Percentiles rank a stretch among this genome's conserved stretches.
Evolutionary conservation across 2,329 filamentous ascomycete species (phyloP).

Genomic region (Beauveria caledonica): DNA sequence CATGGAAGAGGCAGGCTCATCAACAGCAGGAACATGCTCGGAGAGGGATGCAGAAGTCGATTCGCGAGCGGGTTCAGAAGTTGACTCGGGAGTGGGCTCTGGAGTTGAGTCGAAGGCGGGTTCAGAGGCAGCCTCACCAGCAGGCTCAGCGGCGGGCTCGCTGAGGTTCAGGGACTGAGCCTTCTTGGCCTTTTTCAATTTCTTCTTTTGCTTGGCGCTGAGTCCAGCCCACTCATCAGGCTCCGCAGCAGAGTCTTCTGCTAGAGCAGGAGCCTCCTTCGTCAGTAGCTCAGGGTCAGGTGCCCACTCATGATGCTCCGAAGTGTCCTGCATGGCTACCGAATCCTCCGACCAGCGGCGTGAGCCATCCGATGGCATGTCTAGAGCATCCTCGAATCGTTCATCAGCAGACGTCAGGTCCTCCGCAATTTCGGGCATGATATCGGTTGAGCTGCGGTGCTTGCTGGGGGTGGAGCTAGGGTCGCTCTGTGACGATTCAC

Average conservation of each 20-base stretch:
- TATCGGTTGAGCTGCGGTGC: conserved; percentile 12
- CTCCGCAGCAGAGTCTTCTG: conserved; percentile 6
- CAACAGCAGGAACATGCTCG: background rate
- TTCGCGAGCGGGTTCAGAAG: background rate
- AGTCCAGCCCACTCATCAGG: conserved; percentile 9
- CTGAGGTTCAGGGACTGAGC: conserved; percentile 7
- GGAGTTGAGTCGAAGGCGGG: background rate
- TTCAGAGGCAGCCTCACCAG: background rate
- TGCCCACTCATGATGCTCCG: conserved; percentile 7
- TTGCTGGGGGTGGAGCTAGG: conserved; percentile 20
- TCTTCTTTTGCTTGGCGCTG: conserved; percentile 20
- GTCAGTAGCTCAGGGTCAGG: conserved; percentile 6
- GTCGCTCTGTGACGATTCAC: conserved; percentile 16
- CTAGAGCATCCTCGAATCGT: conserved; percentile 28
- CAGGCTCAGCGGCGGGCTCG: background rate
- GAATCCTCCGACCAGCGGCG: conserved; percentile 15
- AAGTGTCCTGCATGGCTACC: conserved; percentile 4
- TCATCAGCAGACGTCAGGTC: conserved; percentile 28
- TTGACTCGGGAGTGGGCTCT: background rate
- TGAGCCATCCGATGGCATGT: conserved; percentile 14
- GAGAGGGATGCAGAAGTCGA: background rate
- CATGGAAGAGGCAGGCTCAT: background rate
- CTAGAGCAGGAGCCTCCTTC: background rate
- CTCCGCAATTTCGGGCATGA: conserved; percentile 19
- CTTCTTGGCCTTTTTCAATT: conserved; percentile 19